Evolutionary conservation across 2,329 filamentous ascomycete species (phyloP), one percentile per base, ranked within the genome.

Genomic region (Ophiobolus disseminans): DNA sequence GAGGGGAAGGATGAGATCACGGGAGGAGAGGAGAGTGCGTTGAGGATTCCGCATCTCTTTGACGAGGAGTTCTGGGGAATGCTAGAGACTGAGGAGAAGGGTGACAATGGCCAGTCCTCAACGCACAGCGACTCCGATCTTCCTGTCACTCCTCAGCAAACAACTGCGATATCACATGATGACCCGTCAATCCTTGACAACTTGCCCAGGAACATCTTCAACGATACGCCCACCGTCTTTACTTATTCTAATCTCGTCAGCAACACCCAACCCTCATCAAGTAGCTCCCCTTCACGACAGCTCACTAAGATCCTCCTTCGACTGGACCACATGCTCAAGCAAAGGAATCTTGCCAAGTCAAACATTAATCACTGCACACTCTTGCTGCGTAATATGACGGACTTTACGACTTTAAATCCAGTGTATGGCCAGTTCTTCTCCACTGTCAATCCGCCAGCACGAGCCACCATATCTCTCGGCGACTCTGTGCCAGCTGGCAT

Each of bases 401-500:
- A 91, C 73, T 99, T 97, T 71, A 78, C 84, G 0, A 64, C 76
- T 13, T 78, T 96, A 60, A 97, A 97, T 73, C 72, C 77, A 20
- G 76, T 88, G 54, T 99, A 97, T 72, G 86, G 84, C 4, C 78
- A 81, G 7, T 81, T 91, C 32, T 97, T 97, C 73, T 75, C 76
- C 16, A 78, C 82, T 39, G 88, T 92, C 0, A 96, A 92, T 57
- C 94, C 94, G 0, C 91, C 94, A 0, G 86, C 92, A 0, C 79
- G 94, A 40, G 88, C 95, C 40, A 96, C 91, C 4, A 83, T 97
- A 39, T 87, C 91, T 0, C 89, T 88, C 54, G 90, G 91, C 3
- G 76, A 84, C 39, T 68, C 79, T 5, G 78, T 97, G 6, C 88
- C 89, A 0, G 37, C 66, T 0, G 80, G 78, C 8, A 75, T 80